Evolutionary conservation across 306 rosid species (phyloP).

Genomic region (Senna tora): DNA sequence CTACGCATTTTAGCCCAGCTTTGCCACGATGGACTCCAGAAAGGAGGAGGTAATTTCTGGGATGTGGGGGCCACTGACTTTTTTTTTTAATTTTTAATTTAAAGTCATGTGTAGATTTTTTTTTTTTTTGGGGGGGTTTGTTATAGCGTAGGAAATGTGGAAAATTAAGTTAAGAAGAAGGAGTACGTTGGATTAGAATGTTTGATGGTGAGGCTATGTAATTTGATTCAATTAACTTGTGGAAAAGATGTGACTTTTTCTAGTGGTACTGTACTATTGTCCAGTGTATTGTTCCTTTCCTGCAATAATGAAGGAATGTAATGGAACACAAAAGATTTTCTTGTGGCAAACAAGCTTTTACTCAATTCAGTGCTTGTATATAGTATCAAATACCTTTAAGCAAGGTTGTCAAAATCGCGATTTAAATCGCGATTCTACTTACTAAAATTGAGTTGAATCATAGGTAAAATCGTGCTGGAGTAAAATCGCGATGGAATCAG

Average conservation of each 20-base stretch:
- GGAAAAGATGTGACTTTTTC: constrained; percentile 34
- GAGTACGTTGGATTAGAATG: constrained; percentile 27
- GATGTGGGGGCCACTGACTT: background rate
- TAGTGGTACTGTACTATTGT: constrained; percentile 5
- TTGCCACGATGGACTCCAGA: constrained; percentile 61
- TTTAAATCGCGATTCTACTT: too few species aligned
- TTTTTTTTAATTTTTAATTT: background rate
- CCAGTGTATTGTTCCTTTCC: constrained; percentile 15
- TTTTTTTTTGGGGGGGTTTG: background rate
- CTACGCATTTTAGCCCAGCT: constrained; percentile 45
- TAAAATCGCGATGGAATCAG: too few species aligned
- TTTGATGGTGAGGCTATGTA: constrained; percentile 37
- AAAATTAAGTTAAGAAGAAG: background rate
- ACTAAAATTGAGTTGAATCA: too few species aligned
- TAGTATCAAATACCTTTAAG: background rate
- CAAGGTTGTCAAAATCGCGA: too few species aligned
- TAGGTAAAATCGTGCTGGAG: too few species aligned
- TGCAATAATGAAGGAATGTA: constrained; percentile 19
- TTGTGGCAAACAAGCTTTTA: background rate
- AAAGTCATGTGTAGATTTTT: constrained; percentile 26
- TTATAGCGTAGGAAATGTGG: constrained; percentile 25
- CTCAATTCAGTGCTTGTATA: background rate
- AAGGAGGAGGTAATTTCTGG: constrained; percentile 39
- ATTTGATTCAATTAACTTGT: constrained; percentile 44
- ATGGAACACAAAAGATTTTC: background rate